A percentile compares a stretch with the other conserved stretches of the same genome.
Conservation (phyloP, 768 basidiomycete species). For the Psilocybe cubensis region DNA sequence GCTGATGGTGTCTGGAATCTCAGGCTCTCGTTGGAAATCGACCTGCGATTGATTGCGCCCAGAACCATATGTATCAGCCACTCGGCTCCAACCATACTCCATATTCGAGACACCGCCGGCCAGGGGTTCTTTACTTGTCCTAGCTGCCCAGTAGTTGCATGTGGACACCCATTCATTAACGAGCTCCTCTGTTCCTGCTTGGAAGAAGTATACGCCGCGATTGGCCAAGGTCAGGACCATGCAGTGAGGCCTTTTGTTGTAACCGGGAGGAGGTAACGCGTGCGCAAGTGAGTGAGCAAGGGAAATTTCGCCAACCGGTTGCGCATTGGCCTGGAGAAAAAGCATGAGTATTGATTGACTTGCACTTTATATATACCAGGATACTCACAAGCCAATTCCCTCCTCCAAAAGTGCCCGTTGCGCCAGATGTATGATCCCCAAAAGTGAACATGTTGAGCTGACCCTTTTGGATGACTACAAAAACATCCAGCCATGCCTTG, state of each 20-base stretch:
- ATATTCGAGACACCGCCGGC: constrained; percentile 97
- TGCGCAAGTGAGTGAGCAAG: constrained; percentile 90
- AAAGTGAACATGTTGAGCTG: constrained; percentile 97
- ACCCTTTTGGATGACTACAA: constrained; percentile 94
- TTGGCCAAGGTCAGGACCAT: constrained; percentile 91
- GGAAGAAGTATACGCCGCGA: constrained; percentile 96
- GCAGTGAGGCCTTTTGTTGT: constrained; percentile 91
- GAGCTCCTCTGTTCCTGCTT: constrained; percentile 98
- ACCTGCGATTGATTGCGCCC: constrained; percentile 61
- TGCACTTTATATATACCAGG: constrained; percentile 20
- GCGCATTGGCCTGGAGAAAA: constrained; percentile 76
- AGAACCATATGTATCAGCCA: constrained; percentile 56
- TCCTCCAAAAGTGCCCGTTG: constrained; percentile 78
- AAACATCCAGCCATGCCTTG: constrained; percentile 92
- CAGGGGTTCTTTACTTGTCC: constrained; percentile 93
- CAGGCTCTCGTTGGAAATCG: constrained; percentile 48
- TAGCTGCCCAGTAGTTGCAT: constrained; percentile 99
- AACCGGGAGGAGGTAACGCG: constrained; percentile 88
- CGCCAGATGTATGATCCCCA: constrained; percentile 71
- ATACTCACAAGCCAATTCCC: constrained; percentile 98
- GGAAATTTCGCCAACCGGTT: constrained; percentile 77
- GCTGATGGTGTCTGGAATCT: constrained; percentile 69
- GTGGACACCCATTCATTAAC: constrained; percentile 99
- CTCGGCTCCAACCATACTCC: constrained; percentile 98
- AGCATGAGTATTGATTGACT: background rate